Conservation (phyloP, 176 grass and related monocot species). For the Triticum dicoccoides region DNA sequence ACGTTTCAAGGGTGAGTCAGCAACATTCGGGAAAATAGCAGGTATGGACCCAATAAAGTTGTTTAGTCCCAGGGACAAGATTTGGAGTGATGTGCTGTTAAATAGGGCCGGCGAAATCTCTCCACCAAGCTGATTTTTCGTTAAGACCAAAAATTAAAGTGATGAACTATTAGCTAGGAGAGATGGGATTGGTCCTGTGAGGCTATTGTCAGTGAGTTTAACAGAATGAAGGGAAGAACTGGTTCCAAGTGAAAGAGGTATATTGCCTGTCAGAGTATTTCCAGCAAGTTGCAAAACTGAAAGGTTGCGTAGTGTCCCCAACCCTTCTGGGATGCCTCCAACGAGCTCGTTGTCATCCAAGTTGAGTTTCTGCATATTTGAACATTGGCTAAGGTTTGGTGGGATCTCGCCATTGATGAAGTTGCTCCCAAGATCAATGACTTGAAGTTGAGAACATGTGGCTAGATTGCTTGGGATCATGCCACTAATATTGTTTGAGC, state of each 20-base stretch:
- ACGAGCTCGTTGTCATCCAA: neutral
- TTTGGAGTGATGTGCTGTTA: neutral
- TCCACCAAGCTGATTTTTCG: conserved; percentile 20
- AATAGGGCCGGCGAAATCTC: neutral
- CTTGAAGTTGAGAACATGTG: neutral
- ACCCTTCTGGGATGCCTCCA: conserved; percentile 6
- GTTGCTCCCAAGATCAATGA: neutral
- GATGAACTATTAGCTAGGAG: neutral
- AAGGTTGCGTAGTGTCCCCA: conserved; percentile 16
- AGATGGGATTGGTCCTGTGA: conserved; percentile 24
- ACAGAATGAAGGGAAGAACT: neutral
- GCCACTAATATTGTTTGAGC: neutral
- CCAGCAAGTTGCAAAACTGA: neutral
- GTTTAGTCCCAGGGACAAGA: neutral
- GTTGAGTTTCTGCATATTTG: neutral
- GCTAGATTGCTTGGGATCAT: neutral
- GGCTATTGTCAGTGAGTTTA: conserved; percentile 13
- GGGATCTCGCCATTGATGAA: no score
- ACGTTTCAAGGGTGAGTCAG: accelerated
- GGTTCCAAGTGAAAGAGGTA: conserved; percentile 18
- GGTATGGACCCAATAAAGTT: neutral
- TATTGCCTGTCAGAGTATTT: conserved; percentile 8
- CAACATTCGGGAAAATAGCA: no score
- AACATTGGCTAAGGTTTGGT: neutral
- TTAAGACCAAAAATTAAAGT: neutral